A percentile compares a stretch with the other conserved stretches of the same genome.
Evolutionary conservation across 2,329 filamentous ascomycete genomes (phyloP).

Genomic region (Diaporthe humulicola): DNA sequence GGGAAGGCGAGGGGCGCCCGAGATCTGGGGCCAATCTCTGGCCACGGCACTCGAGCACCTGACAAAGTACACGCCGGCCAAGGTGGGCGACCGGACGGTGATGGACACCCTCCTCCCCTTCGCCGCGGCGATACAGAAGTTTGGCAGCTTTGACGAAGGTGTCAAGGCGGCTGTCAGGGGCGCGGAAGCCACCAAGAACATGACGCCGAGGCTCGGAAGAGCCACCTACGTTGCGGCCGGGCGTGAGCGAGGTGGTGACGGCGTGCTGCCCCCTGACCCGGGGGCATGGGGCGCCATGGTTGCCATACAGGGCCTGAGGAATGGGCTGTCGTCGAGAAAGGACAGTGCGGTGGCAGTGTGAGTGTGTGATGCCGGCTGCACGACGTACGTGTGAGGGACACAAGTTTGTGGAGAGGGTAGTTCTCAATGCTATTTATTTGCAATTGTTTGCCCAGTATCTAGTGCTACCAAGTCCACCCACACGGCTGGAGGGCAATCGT

Average conservation of each 20-base stretch:
- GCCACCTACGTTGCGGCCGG: conserved; percentile 76
- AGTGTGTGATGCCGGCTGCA: background rate
- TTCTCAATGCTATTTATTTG: background rate
- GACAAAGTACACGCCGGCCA: conserved; percentile 66
- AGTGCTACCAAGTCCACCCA: background rate
- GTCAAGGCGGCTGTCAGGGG: conserved; percentile 71
- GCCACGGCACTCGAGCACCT: conserved; percentile 60
- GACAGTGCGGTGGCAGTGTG: conserved; percentile 12
- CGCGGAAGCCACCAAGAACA: conserved; percentile 72
- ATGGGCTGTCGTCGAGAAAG: conserved; percentile 24
- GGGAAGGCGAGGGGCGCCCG: conserved; percentile 50
- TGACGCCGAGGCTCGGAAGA: conserved; percentile 75
- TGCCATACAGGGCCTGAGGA: conserved; percentile 57
- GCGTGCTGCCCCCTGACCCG: conserved; percentile 72
- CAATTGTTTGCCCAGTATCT: background rate
- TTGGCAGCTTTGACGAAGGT: conserved; percentile 64
- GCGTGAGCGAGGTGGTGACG: conserved; percentile 48
- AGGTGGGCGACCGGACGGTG: conserved; percentile 68
- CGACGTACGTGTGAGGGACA: background rate
- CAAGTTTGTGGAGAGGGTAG: background rate
- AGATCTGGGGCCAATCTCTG: conserved; percentile 60
- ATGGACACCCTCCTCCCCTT: conserved; percentile 71
- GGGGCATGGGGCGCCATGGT: conserved; percentile 79
- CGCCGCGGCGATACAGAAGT: conserved; percentile 59
- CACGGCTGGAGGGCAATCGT: background rate